phyloP scores from a whole-genome alignment of 1,284 basidiomycete genomes.

The Coniferiporia sulphurascens region DNA sequence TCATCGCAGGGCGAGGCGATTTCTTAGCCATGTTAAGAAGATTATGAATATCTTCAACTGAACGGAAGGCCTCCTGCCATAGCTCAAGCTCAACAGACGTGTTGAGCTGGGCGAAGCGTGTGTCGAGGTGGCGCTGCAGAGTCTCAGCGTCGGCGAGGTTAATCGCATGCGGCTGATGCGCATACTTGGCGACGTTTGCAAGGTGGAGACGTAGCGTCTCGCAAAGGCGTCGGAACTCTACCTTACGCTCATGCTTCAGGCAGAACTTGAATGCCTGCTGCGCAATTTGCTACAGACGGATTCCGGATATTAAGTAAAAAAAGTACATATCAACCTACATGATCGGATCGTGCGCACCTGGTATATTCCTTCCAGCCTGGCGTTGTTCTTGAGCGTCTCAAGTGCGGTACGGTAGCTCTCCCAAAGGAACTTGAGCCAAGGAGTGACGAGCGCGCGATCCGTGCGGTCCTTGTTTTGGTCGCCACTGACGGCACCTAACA shows the following conservation, averaged over 20 bases:
- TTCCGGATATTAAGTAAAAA: not conserved
- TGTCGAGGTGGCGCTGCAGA: slow-evolving; percentile 95
- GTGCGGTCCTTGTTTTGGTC: slow-evolving; percentile 95
- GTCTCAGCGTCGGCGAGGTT: slow-evolving; percentile 97
- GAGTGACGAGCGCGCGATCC: slow-evolving; percentile 92
- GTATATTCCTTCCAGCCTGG: slow-evolving; percentile 90
- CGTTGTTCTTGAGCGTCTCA: slow-evolving; percentile 97
- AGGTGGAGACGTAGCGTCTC: slow-evolving; percentile 96
- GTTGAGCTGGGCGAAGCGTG: slow-evolving; percentile 95
- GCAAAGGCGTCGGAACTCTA: slow-evolving; percentile 96
- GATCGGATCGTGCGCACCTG: slow-evolving; percentile 58
- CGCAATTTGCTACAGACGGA: slow-evolving; percentile 74
- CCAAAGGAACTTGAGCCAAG: slow-evolving; percentile 98
- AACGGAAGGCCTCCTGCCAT: slow-evolving; percentile 99
- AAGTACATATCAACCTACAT: not conserved
- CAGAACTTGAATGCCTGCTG: slow-evolving; percentile 98
- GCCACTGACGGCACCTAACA: slow-evolving; percentile 84
- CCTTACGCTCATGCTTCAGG: slow-evolving; percentile 89
- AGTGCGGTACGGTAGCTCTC: slow-evolving; percentile 96
- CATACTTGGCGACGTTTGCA: slow-evolving; percentile 92
- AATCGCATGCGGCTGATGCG: slow-evolving; percentile 95
- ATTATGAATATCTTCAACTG: slow-evolving; percentile 97
- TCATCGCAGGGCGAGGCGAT: slow-evolving; percentile 84
- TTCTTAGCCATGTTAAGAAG: slow-evolving; percentile 92
- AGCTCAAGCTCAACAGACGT: slow-evolving; percentile 98